Percentiles rank a stretch among this genome's conserved stretches.
Evolutionary conservation across 345 rosid genomes (phyloP).

Genomic region (Eucalyptus viminalis): DNA sequence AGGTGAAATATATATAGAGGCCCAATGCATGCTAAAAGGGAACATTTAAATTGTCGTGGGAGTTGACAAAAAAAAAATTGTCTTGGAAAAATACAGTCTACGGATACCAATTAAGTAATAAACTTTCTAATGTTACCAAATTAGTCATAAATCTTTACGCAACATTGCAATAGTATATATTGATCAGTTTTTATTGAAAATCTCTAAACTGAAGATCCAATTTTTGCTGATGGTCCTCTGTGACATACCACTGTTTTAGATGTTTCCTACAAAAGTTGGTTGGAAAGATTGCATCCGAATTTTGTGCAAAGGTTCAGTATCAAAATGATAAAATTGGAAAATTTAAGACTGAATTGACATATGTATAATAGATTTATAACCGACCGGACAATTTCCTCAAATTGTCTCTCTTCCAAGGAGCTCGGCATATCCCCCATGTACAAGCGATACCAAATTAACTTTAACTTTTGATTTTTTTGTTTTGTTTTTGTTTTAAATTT

Average conservation of each 20-base stretch:
- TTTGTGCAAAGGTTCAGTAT: background rate
- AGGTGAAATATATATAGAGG: background rate
- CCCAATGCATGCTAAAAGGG: background rate
- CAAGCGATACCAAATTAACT: background rate
- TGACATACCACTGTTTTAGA: background rate
- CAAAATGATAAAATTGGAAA: too few relatives aligned
- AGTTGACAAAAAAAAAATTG: background rate
- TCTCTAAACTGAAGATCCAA: background rate
- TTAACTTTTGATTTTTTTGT: background rate
- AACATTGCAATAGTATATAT: background rate
- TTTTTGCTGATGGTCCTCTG: background rate
- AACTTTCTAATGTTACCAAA: background rate
- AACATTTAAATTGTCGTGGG: too few relatives aligned
- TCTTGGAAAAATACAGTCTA: background rate
- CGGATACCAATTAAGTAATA: rapidly evolving
- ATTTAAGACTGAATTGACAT: rapidly evolving
- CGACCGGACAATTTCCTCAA: rapidly evolving
- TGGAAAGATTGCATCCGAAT: rapidly evolving
- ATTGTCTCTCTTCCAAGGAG: background rate
- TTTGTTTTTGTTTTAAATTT: background rate
- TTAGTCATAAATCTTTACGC: background rate
- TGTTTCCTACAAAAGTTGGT: background rate
- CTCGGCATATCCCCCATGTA: rapidly evolving
- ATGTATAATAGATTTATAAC: too few relatives aligned
- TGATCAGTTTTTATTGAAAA: background rate